Evolutionary conservation across 2,329 filamentous ascomycete species (phyloP).

Genomic region (Penicillium sp.): DNA sequence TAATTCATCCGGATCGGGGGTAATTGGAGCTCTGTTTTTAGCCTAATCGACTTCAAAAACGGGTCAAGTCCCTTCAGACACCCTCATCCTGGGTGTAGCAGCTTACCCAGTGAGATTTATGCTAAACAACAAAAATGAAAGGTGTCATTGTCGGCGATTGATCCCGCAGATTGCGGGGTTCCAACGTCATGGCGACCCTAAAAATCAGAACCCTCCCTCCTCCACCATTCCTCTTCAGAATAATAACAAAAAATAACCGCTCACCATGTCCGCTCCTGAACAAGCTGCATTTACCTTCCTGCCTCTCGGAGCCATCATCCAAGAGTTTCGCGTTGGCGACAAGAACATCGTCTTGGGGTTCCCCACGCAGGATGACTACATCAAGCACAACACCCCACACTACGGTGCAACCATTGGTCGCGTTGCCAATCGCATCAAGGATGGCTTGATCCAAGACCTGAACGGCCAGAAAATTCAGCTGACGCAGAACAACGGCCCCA

Average conservation of each 20-base stretch:
- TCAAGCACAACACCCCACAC: slow-evolving; percentile 70
- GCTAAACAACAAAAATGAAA: slow-evolving; percentile 4
- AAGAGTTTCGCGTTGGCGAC: slow-evolving; percentile 74
- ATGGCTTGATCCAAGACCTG: slow-evolving; percentile 67
- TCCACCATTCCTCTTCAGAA: not conserved
- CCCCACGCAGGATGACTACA: slow-evolving; percentile 71
- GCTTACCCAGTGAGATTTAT: slow-evolving; percentile 3
- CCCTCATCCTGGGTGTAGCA: too few relatives aligned
- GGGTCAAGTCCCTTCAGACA: not conserved
- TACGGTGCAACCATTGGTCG: slow-evolving; percentile 94
- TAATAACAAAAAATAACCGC: not conserved
- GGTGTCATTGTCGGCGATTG: slow-evolving; percentile 10
- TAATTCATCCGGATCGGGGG: too few relatives aligned
- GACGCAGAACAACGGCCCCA: slow-evolving; percentile 71
- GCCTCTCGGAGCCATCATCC: slow-evolving; percentile 48
- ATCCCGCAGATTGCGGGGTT: slow-evolving; percentile 26
- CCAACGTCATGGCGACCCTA: slow-evolving; percentile 19
- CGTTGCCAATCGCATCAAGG: slow-evolving; percentile 74
- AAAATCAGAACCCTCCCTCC: not conserved
- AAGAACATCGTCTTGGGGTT: slow-evolving; percentile 89
- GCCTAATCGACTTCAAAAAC: not conserved
- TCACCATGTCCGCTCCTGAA: slow-evolving; percentile 26
- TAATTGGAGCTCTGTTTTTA: slow-evolving; percentile 1
- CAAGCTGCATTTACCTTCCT: slow-evolving; percentile 46
- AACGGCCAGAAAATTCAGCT: slow-evolving; percentile 71